A percentile compares a stretch with the other conserved stretches of the same genome.
Evolutionary conservation across 2,329 filamentous ascomycete genomes (phyloP).

Genomic region (Sporothrix humicola): DNA sequence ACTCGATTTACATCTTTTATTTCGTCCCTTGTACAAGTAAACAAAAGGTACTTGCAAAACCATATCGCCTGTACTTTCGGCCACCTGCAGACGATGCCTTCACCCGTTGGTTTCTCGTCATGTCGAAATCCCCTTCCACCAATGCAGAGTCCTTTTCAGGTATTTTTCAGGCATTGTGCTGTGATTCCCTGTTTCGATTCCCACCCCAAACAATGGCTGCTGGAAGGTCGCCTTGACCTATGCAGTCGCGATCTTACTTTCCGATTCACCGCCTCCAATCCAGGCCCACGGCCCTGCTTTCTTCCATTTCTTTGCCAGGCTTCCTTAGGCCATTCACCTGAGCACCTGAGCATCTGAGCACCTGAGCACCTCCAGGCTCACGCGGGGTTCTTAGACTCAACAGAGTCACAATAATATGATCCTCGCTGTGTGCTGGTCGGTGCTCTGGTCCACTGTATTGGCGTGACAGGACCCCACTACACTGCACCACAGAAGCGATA

Average conservation of each 20-base stretch:
- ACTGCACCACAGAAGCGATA: conserved; percentile 14
- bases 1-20: conserved; percentile 24
- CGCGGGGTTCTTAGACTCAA: conserved; percentile 19
- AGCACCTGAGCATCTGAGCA: conserved; percentile 18
- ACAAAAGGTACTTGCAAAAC: background rate
- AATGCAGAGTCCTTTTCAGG: conserved; percentile 4
- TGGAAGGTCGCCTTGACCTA: background rate
- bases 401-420: background rate
- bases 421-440: conserved; percentile 11
- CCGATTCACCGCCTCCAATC: conserved; percentile 17
- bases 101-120: background rate
- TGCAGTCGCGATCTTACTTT: background rate
- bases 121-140: background rate
- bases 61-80: background rate
- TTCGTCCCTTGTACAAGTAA: background rate
- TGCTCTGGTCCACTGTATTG: conserved; percentile 30
- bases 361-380: conserved; percentile 1
- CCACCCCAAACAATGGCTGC: too few relatives aligned
- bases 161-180: too few relatives aligned
- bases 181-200: too few relatives aligned
- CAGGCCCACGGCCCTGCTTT: background rate
- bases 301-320: background rate
- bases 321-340: background rate
- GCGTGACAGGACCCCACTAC: conserved; percentile 26
- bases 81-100: background rate